Conservation (phyloP, 2,329 filamentous ascomycete genomes). For the Ascochyta lentis region DNA sequence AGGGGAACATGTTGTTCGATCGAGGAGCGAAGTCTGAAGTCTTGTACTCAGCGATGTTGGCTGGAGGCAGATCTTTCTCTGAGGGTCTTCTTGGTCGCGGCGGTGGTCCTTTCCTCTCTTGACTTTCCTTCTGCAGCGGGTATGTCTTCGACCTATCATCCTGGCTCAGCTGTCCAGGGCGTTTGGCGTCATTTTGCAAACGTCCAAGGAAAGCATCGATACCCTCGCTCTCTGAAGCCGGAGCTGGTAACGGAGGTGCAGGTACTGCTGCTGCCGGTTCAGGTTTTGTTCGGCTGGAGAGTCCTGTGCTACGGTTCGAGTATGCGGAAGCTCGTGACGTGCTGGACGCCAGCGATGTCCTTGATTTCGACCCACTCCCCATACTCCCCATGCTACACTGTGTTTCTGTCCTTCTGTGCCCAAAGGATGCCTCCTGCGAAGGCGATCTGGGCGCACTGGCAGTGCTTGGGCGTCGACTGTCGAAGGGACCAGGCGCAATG, state of each 20-base stretch:
- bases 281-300: slow-evolving; percentile 31
- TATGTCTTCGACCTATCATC: slow-evolving; percentile 29
- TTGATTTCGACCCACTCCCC: slow-evolving; percentile 35
- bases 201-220: slow-evolving; percentile 49
- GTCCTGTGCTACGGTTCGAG: slow-evolving; percentile 35
- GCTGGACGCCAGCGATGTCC: slow-evolving; percentile 39
- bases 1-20: slow-evolving; percentile 30
- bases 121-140: slow-evolving; percentile 32
- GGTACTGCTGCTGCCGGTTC: slow-evolving; percentile 16
- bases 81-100: slow-evolving; percentile 35
- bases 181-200: slow-evolving; percentile 43
- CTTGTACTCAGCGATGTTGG: slow-evolving; percentile 30
- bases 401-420: slow-evolving; percentile 47
- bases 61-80: slow-evolving; percentile 32
- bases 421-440: slow-evolving; percentile 30
- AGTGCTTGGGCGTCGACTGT: slow-evolving; percentile 48
- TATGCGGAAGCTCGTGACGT: slow-evolving; percentile 41
- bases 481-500: slow-evolving; percentile 72
- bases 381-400: slow-evolving; percentile 41
- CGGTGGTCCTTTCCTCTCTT: slow-evolving; percentile 27
- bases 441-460: slow-evolving; percentile 43
- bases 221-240: slow-evolving; percentile 37
- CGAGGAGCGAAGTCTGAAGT: slow-evolving; percentile 25
- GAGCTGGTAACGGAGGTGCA: slow-evolving; percentile 28
- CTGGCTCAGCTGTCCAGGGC: slow-evolving; percentile 21